Evolutionary conservation across 441 rosid genomes (phyloP).

Genomic region (Hura crepitans): DNA sequence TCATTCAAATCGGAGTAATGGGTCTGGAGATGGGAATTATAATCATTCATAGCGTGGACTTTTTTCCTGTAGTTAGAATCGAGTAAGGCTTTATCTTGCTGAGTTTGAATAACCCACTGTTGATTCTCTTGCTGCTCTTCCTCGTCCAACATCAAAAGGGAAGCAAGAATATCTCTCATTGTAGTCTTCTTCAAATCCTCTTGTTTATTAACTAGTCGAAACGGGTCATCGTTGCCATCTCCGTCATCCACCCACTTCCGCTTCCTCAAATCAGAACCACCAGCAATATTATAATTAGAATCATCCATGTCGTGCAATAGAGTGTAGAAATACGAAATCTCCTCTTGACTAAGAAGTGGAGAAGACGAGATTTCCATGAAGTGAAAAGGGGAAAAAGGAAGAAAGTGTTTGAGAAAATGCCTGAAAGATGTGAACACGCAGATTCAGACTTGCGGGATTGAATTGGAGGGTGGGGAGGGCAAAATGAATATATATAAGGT

Average conservation of each 20-base stretch:
- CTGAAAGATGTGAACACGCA: conserved; percentile 19
- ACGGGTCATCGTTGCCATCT: conserved; percentile 6
- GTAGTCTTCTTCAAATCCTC: conserved; percentile 26
- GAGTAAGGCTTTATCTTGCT: conserved; percentile 36
- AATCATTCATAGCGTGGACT: conserved; percentile 37
- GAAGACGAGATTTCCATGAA: conserved; percentile 61
- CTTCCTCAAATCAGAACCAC: conserved; percentile 33
- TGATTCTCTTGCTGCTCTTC: conserved; percentile 50
- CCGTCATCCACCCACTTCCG: conserved; percentile 38
- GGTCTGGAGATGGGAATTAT: conserved; percentile 30
- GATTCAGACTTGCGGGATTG: conserved; percentile 16
- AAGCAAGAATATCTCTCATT: conserved; percentile 51
- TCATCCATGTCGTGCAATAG: conserved; percentile 51
- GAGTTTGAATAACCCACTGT: conserved; percentile 36
- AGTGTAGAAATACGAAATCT: conserved; percentile 41
- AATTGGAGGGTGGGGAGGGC: neutral
- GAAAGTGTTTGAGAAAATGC: conserved; percentile 28
- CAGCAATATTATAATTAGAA: neutral
- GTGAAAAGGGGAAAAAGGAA: neutral
- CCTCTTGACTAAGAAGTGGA: conserved; percentile 60
- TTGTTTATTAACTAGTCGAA: neutral
- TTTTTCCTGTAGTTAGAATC: conserved; percentile 42
- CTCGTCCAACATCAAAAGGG: conserved; percentile 51
- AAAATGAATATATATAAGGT: neutral
- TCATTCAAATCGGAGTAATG: conserved; percentile 39